Percentiles rank a stretch among this genome's conserved stretches.
These are phyloP conservation scores for Colletotrichum limetticola DNA, from an alignment of 2,329 filamentous ascomycete species.

Conservation along the genomic window DNA sequence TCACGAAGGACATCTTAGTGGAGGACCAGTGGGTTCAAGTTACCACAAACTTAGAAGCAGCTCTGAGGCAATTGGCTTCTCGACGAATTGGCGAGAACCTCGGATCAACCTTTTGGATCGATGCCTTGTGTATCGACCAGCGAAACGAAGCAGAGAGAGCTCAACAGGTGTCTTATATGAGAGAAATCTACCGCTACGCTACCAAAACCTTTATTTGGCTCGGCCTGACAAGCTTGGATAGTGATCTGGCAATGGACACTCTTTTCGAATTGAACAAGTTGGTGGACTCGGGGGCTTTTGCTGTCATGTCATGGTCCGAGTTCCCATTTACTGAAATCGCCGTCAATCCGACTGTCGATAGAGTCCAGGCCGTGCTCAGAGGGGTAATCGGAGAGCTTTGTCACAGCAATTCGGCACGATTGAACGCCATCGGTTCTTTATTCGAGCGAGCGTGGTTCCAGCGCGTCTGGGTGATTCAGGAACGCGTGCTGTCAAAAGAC, in stretches of 20 bases:
- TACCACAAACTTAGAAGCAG: not conserved
- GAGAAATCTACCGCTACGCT: not conserved
- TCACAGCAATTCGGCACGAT: not conserved
- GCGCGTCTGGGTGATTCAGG: conserved; percentile 20
- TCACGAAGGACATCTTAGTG: not conserved
- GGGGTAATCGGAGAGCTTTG: not conserved
- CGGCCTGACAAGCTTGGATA: not conserved
- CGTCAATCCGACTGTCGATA: not conserved
- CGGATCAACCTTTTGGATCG: conserved; percentile 1
- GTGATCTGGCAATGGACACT: not conserved
- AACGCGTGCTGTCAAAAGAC: not conserved
- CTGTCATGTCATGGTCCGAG: not conserved
- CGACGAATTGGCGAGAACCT: not conserved
- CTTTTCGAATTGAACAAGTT: not conserved
- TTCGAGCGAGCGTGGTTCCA: conserved; percentile 9
- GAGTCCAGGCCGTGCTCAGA: not conserved
- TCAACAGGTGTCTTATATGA: not conserved
- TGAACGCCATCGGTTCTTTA: not conserved
- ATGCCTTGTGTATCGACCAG: conserved; percentile 18
- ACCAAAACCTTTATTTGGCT: not conserved
- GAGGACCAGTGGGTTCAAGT: not conserved
- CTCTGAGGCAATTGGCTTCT: not conserved
- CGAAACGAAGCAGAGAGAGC: not conserved
- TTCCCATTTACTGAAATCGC: not conserved
- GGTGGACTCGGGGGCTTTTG: no score